Conservation (phyloP, 169 alveolate species). For the Toxoplasma gondii region DNA sequence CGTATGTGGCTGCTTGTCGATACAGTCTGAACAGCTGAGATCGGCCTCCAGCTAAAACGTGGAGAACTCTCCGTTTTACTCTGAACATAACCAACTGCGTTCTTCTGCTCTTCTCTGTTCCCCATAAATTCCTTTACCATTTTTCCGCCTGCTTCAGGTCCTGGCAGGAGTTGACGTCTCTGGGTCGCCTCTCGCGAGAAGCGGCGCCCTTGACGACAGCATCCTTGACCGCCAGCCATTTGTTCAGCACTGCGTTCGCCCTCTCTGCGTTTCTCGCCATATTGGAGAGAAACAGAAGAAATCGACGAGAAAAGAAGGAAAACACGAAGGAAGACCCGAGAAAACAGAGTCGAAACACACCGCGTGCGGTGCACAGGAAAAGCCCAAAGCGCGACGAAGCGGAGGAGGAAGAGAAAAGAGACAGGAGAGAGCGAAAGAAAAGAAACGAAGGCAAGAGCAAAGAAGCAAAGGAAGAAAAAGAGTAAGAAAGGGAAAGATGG, state of each 20-base stretch:
- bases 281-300: neutral
- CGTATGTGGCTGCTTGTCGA: no score
- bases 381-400: no score
- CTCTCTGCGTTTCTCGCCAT: slow-evolving; percentile 81
- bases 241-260: slow-evolving; percentile 77
- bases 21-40: no score
- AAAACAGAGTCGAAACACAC: no score
- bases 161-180: slow-evolving; percentile 63
- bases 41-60: no score
- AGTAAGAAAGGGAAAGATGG: no score
- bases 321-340: neutral
- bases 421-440: neutral
- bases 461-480: neutral
- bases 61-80: no score
- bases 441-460: neutral
- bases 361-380: no score
- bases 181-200: slow-evolving; percentile 67
- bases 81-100: no score
- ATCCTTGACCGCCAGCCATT: slow-evolving; percentile 75
- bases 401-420: neutral
- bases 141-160: slow-evolving; percentile 70
- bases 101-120: neutral
- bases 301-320: neutral
- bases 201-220: slow-evolving; percentile 69
- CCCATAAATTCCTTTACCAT: slow-evolving; percentile 68